Base-by-base conservation (phyloP, 2,329 filamentous ascomycete genomes). In the Fusarium lateritium region DNA sequence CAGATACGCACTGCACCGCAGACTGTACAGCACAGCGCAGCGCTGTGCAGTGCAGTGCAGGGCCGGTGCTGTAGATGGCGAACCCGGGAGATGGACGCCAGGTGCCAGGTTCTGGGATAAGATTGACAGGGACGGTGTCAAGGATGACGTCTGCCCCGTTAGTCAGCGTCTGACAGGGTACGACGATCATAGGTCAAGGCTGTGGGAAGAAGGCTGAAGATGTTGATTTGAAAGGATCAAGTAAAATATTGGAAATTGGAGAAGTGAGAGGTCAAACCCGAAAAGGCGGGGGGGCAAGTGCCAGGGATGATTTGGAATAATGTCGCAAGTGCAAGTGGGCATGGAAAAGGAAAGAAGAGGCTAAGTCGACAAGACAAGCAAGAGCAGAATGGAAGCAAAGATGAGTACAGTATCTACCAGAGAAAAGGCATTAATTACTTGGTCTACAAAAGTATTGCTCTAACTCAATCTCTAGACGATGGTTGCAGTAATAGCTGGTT, bases 121-220 rank as follows among this genome's bases (percentile, higher is more conserved):
- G 62, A 67, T 67, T 70, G 67, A 67, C 56, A 70, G 62, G 62
- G 56, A 69, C 66, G 45, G 61, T 56, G 36, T 56, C 54, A 47
- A 43, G 34, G 51, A 66, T 65, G 67, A 62, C 67, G 62, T 69
- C 69, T 72, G 59, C 60, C 40, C 49, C 36, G 70, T 73, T 74
- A 74, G 69, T 73, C 58, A 74, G 72, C 72, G 58, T 62, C 67
- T 68, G 69, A 70, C 69, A 61, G 57, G 51, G 56, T 62, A 22
- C 28, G 24, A 38, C 49, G 36, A 44, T 40, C 33, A 55, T 45
- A 9, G 54, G 34, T 24, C 47, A 46, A 65, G 62, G 62, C 62
- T 65, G 46, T 15, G 33, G 42, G 33, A 63, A 43, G 54, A 61
- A 65, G 62, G 60, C 59, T 60, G 63, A 60, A 36, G 58, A 54